These are phyloP conservation scores for Penicillium olsonii DNA, from an alignment of 2,329 filamentous ascomycete species.

Conservation along the genomic window DNA sequence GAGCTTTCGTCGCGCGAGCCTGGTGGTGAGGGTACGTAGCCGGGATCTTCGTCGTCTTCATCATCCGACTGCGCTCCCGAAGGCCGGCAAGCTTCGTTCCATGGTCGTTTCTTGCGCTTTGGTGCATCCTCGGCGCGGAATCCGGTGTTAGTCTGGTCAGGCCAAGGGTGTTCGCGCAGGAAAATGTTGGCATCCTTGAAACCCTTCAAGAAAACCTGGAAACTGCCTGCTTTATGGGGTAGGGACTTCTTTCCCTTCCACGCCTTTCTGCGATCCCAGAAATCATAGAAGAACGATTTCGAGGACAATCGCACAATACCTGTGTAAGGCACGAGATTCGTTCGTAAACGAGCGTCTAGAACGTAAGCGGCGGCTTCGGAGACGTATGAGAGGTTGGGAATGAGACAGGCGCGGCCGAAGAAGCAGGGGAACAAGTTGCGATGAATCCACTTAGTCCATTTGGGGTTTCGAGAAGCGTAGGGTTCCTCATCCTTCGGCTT, in stretches of 20 bases:
- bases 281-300: constrained; percentile 97
- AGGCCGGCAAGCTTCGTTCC: constrained; percentile 82
- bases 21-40: constrained; percentile 41
- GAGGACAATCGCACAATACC: constrained; percentile 93
- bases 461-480: constrained; percentile 93
- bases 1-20: constrained; percentile 47
- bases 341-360: constrained; percentile 84
- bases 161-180: constrained; percentile 92
- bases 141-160: constrained; percentile 74
- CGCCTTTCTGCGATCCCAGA: constrained; percentile 88
- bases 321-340: constrained; percentile 92
- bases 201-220: constrained; percentile 95
- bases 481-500: constrained; percentile 99
- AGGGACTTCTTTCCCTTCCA: constrained; percentile 84
- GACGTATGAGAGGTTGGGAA: constrained; percentile 96
- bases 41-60: constrained; percentile 60
- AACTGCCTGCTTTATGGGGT: constrained; percentile 89
- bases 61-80: constrained; percentile 60
- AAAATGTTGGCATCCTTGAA: constrained; percentile 98
- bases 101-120: constrained; percentile 68
- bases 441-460: constrained; percentile 99
- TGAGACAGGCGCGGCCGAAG: constrained; percentile 91
- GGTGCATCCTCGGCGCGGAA: constrained; percentile 70
- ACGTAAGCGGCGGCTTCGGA: constrained; percentile 97
- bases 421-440: constrained; percentile 96